Percentiles rank a stretch among this genome's conserved stretches.
phyloP scores from a whole-genome alignment of 257 asterid species.

The Scutellaria baicalensis region DNA sequence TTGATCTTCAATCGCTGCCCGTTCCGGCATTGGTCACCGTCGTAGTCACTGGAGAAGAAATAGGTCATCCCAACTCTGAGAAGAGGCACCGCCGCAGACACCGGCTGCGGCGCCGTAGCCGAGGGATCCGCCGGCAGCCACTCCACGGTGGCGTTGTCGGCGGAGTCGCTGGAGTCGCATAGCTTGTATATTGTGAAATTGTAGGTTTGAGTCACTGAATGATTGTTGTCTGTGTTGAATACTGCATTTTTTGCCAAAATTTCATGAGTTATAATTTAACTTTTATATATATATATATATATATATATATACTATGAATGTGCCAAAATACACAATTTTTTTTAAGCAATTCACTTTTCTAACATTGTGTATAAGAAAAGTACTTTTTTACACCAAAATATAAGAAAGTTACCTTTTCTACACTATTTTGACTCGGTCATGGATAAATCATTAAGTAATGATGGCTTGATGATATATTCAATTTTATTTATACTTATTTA shows the following conservation, averaged over 20 bases:
- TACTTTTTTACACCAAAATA: too few relatives aligned
- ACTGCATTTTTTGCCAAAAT: slow-evolving; percentile 31
- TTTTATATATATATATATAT: too few relatives aligned
- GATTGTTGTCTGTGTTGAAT: slow-evolving; percentile 81
- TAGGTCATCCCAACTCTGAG: slow-evolving; percentile 39
- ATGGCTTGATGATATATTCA: too few relatives aligned
- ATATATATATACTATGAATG: too few relatives aligned
- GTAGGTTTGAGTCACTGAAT: slow-evolving; percentile 74
- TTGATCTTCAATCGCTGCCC: slow-evolving; percentile 57
- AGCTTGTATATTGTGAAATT: slow-evolving; percentile 49
- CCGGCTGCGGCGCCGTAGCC: slow-evolving; percentile 29
- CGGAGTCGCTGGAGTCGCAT: slow-evolving; percentile 43
- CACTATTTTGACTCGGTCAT: too few relatives aligned
- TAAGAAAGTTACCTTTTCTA: too few relatives aligned
- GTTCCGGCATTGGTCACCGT: slow-evolving; percentile 74
- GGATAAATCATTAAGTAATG: too few relatives aligned
- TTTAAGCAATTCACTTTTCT: too few relatives aligned
- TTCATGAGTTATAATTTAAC: too few relatives aligned
- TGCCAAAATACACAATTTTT: too few relatives aligned
- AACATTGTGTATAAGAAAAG: too few relatives aligned
- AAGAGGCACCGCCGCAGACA: slow-evolving; percentile 56
- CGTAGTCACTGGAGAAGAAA: slow-evolving; percentile 82
- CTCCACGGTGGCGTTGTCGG: slow-evolving; percentile 53
- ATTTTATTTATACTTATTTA: too few relatives aligned
- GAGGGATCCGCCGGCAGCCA: slow-evolving; percentile 70